Conservation (phyloP, 2,329 filamentous ascomycete genomes). For the Cladosporium sp. region DNA sequence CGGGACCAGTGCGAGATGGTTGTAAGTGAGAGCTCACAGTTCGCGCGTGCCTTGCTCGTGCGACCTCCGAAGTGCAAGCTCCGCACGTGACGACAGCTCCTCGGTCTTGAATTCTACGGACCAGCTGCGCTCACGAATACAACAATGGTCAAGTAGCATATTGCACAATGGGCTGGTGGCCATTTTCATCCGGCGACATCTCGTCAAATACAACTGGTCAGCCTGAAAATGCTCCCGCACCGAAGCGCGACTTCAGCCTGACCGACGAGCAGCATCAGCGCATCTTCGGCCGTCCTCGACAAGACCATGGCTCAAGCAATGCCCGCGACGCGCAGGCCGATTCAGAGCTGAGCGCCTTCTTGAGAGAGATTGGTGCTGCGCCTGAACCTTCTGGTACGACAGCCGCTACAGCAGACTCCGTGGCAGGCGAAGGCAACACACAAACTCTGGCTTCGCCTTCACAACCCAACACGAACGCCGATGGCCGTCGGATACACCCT, state of each 20-base stretch:
- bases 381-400: conserved; percentile 18
- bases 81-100: neutral
- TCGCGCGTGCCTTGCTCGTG: neutral
- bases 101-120: neutral
- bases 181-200: conserved; percentile 15
- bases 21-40: too few species aligned
- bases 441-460: neutral
- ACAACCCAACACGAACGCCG: conserved; percentile 15
- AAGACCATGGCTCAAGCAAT: conserved; percentile 16
- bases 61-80: neutral
- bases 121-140: neutral
- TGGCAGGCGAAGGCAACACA: conserved; percentile 17
- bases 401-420: conserved; percentile 17
- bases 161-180: conserved; percentile 21
- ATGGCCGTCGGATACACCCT: conserved; percentile 25
- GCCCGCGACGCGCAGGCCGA: conserved; percentile 47
- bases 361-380: conserved; percentile 44
- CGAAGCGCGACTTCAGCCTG: conserved; percentile 19
- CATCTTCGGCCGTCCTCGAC: conserved; percentile 26
- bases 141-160: neutral
- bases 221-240: neutral
- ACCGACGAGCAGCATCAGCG: conserved; percentile 27
- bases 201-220: conserved; percentile 9
- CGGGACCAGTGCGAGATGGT: too few species aligned
- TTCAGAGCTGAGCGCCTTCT: conserved; percentile 51